A percentile compares a stretch with the other conserved stretches of the same genome.
Conservation (phyloP, 2,329 filamentous ascomycete genomes). For the Verticillium dahliae region DNA sequence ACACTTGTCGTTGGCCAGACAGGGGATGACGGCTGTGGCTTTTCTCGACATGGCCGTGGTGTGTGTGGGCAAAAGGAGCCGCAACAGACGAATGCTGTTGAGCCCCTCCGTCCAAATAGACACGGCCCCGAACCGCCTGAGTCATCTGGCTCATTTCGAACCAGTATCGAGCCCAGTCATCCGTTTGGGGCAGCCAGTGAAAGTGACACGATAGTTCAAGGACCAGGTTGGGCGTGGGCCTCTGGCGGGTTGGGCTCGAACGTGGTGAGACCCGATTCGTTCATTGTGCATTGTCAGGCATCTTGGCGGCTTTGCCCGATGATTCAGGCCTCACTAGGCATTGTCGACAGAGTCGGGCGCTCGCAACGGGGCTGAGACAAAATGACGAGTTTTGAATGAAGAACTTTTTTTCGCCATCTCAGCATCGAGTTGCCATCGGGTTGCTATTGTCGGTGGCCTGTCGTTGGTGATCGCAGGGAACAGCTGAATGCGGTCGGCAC, state of each 20-base stretch:
- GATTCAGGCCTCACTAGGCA: background rate
- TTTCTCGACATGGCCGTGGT: background rate
- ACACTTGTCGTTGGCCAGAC: background rate
- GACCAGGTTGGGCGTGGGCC: background rate
- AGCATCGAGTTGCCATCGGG: background rate
- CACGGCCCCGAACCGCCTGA: background rate
- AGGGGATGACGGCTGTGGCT: background rate
- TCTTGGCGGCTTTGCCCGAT: background rate
- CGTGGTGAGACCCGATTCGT: background rate
- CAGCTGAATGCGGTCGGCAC: background rate
- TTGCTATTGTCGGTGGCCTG: background rate
- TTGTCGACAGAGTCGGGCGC: background rate
- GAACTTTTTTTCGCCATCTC: too few species aligned
- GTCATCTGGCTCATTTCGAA: background rate
- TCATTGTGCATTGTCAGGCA: background rate
- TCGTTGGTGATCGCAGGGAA: background rate
- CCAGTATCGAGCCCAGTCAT: background rate
- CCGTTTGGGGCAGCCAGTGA: background rate
- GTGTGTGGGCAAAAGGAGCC: background rate
- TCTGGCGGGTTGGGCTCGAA: background rate
- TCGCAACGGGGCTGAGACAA: background rate
- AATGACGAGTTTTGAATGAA: background rate
- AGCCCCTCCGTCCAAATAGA: background rate
- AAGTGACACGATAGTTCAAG: background rate
- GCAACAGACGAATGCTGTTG: background rate